Evolutionary conservation across 2,329 filamentous ascomycete species (phyloP), one percentile per base, ranked within the genome.

Genomic region (Sporothrix curviconia): DNA sequence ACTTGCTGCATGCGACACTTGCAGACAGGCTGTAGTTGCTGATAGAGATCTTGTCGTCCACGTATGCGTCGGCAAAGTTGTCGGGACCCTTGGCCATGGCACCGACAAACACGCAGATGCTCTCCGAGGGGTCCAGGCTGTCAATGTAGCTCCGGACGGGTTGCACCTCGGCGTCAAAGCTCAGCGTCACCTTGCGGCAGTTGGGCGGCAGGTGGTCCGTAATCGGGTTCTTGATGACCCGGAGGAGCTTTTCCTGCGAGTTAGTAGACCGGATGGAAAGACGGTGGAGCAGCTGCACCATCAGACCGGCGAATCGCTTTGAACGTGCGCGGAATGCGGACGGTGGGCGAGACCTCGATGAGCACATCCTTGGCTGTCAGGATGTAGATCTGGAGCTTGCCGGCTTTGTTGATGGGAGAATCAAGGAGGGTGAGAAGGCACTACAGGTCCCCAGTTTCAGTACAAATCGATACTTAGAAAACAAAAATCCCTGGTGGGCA

Each of bases 1-100:
- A 97, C 74, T 97, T 99, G 83, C 92, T 96, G 81, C 94, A 99
- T 43, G 94, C 92, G 61, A 99, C 94, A 77, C 92, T 97, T 61
- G 94, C 94, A 68, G 90, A 96, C 62, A 99, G 80, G 69, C 92
- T 96, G 80, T 89, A 99, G 74, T 96, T 96, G 80, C 92, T 97
- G 76, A 99, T 97, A 66, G 89, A 90, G 69, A 99, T 97, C 68
- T 95, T 90, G 75, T 99, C 94, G 69, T 97, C 92, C 67, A 97
- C 95, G 74, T 89, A 90, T 40, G 83, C 82, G 70, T 99, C 94
- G 63, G 94, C 94, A 70, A 99, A 99, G 73, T 90, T 92, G 71
- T 99, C 94, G 56, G 85, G 83, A 17, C 94, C 94, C 77, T 97
- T 97, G 59, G 94, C 94, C 92, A 99, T 99, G 66, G 94, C 94